Evolutionary conservation across 768 basidiomycete genomes (phyloP).

Genomic region (Botryobasidium botryosum): DNA sequence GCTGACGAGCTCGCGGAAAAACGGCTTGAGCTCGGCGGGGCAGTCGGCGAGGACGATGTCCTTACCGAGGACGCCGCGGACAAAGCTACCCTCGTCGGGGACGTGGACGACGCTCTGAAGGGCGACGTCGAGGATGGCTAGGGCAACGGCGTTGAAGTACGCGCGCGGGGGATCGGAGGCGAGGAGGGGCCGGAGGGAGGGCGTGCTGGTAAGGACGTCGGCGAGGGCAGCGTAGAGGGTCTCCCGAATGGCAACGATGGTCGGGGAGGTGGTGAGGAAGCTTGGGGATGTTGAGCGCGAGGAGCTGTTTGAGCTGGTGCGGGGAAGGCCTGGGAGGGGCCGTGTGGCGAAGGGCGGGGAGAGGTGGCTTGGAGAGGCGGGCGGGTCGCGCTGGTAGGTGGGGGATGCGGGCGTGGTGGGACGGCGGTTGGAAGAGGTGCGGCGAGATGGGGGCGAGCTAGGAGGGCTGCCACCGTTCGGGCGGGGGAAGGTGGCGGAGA

Average conservation of each 20-base stretch:
- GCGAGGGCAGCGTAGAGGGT: slow-evolving; percentile 71
- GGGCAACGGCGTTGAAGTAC: slow-evolving; percentile 60
- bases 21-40: slow-evolving; percentile 42
- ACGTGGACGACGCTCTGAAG: slow-evolving; percentile 30
- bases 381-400: too few species aligned
- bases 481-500: slow-evolving; percentile 20
- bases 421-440: slow-evolving; percentile 15
- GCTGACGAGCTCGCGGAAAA: slow-evolving; percentile 45
- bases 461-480: slow-evolving; percentile 2
- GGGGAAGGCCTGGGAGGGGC: background rate
- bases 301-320: background rate
- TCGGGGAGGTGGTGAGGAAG: slow-evolving; percentile 28
- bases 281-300: slow-evolving; percentile 9
- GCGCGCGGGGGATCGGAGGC: slow-evolving; percentile 49
- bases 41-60: slow-evolving; percentile 42
- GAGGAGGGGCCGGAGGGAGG: slow-evolving; percentile 38
- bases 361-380: slow-evolving; percentile 21
- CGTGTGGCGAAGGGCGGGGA: background rate
- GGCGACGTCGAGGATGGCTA: slow-evolving; percentile 56
- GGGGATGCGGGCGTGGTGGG: slow-evolving; percentile 12
- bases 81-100: too few species aligned
- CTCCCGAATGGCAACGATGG: slow-evolving; percentile 67
- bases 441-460: slow-evolving; percentile 12
- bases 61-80: slow-evolving; percentile 40
- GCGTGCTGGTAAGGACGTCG: slow-evolving; percentile 42